A percentile compares a stretch with the other conserved stretches of the same genome.
Evolutionary conservation across 306 rosid species (phyloP).

Genomic region (Dryas alaskensis): DNA sequence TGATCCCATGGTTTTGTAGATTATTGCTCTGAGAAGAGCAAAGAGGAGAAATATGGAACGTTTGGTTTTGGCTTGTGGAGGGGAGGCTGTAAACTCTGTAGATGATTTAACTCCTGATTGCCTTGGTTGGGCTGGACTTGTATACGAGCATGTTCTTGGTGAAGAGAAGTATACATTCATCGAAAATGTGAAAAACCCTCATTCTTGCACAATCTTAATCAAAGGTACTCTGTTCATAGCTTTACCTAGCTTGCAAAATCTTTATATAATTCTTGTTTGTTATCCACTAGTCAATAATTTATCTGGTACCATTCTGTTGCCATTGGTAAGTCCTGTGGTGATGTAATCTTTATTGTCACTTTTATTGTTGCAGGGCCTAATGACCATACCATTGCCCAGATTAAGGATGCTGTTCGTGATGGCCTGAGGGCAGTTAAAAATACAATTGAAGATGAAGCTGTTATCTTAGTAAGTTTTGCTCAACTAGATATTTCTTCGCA

Average conservation of each 20-base stretch:
- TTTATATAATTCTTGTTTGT: background rate
- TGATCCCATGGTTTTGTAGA: constrained; percentile 36
- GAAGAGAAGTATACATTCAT: constrained; percentile 95
- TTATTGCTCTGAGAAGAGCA: constrained; percentile 95
- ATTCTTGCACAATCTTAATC: constrained; percentile 91
- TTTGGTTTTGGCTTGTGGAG: constrained; percentile 96
- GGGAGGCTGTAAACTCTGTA: constrained; percentile 91
- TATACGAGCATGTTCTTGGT: constrained; percentile 93
- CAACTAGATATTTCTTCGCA: background rate
- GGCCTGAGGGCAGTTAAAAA: constrained; percentile 96
- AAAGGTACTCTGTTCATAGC: constrained; percentile 54
- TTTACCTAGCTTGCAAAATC: constrained; percentile 1
- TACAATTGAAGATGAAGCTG: constrained; percentile 92
- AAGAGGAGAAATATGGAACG: constrained; percentile 99
- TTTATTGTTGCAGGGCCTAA: constrained; percentile 74
- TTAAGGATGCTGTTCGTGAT: constrained; percentile 97
- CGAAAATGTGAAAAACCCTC: constrained; percentile 89
- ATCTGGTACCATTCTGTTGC: background rate
- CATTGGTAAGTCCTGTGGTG: constrained; percentile 16
- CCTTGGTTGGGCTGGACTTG: constrained; percentile 99
- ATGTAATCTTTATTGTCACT: constrained; percentile 22
- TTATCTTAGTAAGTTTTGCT: constrained; percentile 58
- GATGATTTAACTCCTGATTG: constrained; percentile 85
- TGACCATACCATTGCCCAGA: constrained; percentile 97
- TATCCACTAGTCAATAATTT: background rate